Percentiles rank a stretch among this genome's conserved stretches.
Conservation (phyloP, 2,329 filamentous ascomycete genomes). For the Coniochaeta sp. region DNA sequence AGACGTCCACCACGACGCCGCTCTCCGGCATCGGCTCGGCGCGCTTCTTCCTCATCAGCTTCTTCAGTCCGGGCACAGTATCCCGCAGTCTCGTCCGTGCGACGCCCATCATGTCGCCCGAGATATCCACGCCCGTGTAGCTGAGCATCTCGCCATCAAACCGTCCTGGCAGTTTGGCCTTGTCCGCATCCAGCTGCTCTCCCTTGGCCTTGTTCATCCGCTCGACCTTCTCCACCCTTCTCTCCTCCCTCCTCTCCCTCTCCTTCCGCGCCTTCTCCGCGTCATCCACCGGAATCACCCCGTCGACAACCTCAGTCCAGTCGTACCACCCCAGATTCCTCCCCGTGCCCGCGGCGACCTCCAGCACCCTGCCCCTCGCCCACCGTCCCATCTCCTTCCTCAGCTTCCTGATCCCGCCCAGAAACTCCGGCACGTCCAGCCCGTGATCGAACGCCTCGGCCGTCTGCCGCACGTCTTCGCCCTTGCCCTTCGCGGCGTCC, state of each 20-base stretch:
- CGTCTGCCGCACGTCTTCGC: constrained; percentile 23
- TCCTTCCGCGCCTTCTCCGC: constrained; percentile 11
- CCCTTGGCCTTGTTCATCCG: constrained; percentile 8
- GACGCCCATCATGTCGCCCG: constrained; percentile 51
- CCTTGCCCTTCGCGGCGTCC: constrained; percentile 12
- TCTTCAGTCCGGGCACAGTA: constrained; percentile 29
- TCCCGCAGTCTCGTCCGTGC: constrained; percentile 44
- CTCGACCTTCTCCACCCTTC: neutral
- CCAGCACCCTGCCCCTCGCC: constrained; percentile 51
- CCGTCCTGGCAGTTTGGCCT: constrained; percentile 8
- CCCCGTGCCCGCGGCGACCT: constrained; percentile 56
- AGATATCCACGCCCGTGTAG: constrained; percentile 57
- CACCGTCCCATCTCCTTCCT: constrained; percentile 38
- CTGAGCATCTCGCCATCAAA: constrained; percentile 33
- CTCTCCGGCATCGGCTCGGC: constrained; percentile 15
- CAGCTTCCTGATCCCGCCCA: constrained; percentile 47
- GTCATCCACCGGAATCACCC: constrained; percentile 8
- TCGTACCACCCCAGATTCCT: constrained; percentile 53
- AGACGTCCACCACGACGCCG: constrained; percentile 22
- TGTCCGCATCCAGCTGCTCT: constrained; percentile 4
- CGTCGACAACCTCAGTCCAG: constrained; percentile 36
- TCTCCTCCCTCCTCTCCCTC: constrained; percentile 10
- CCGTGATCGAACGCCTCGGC: constrained; percentile 51
- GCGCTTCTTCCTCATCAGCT: constrained; percentile 26
- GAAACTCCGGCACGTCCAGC: constrained; percentile 49